Percentiles rank a stretch among this genome's conserved stretches.
Conservation (phyloP, 352 stramenopile species). For the Globisporangium sylvaticum region DNA sequence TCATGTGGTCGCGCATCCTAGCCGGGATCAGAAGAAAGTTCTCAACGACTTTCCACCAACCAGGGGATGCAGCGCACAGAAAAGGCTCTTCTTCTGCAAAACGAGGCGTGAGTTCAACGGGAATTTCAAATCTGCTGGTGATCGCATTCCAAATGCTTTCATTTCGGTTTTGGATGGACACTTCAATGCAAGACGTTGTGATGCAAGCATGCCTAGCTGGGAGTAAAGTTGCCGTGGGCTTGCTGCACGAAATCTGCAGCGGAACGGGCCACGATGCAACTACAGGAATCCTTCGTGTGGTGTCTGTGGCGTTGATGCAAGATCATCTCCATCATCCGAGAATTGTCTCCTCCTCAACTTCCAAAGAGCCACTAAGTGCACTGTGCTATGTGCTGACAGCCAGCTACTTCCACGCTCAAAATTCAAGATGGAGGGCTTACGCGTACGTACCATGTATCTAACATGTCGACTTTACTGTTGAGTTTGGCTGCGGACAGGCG, state of each 20-base stretch:
- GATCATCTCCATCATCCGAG: neutral
- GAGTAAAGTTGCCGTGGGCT: neutral
- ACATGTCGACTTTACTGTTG: neutral
- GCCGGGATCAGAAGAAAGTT: neutral
- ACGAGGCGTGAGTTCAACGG: neutral
- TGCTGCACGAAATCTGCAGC: neutral
- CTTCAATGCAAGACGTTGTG: neutral
- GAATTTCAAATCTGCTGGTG: neutral
- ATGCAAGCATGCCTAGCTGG: slow-evolving; percentile 2
- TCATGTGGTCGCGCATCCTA: neutral
- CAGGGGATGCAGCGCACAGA: neutral
- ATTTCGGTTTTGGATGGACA: slow-evolving; percentile 4
- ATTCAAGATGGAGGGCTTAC: slow-evolving; percentile 16
- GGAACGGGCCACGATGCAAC: neutral
- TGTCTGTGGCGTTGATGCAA: neutral
- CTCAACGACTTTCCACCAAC: neutral
- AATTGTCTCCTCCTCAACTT: neutral
- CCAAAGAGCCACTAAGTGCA: neutral
- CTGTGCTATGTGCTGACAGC: slow-evolving; percentile 9
- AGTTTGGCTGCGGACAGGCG: neutral
- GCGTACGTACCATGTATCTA: neutral
- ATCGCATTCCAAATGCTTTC: neutral
- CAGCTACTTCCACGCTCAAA: slow-evolving; percentile 13
- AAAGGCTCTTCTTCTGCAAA: neutral
- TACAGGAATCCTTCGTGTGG: neutral